Evolutionary conservation across 371 early-diverging fungal genomes (phyloP), one percentile per base, ranked within the genome.

Genomic region (Quaeritorhiza haematococci): DNA sequence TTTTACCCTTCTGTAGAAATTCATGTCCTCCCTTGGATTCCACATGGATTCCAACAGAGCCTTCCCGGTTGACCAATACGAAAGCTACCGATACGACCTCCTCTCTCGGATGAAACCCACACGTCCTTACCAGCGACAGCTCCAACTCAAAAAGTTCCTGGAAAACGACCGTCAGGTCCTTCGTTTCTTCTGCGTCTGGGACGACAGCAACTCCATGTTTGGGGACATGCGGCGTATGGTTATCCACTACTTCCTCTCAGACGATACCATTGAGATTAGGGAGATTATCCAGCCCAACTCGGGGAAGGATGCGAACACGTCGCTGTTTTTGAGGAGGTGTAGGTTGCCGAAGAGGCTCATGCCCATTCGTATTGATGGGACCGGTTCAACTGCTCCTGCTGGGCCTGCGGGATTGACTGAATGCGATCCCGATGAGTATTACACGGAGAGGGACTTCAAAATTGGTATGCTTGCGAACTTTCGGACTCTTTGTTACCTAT

Each of bases 151-250:
- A 57, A 66, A 76, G 57, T 80, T 80, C 59, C 70, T 80, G 33
- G 77, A 80, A 56, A 73, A 78, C 64, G 81, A 80, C 62, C 69
- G 81, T 13, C 72, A 70, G 41, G 81, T 80, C 27, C 72, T 80
- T 21, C 72, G 81, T 41, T 80, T 80, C 69, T 78, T 76, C 64
- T 73, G 75, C 61, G 63, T 73, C 49, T 80, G 81, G 81, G 81
- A 80, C 63, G 81, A 80, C 71, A 73, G 65, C 42, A 68, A 64
- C 48, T 59, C 68, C 15, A 66, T 71, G n/a, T 76, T 76, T 62
- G 81, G 81, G 15, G 79, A 78, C 38, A 61, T 71, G n/a, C 64
- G 77, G n/a, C 73, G 76, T 61, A 70, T 80, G 72, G 67, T 76
- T 19, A 62, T 80, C 21, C 75, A 76, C 55, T 80, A 80, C 70